Base-by-base conservation (phyloP, 257 asterid species). In the Salvia splendens region DNA sequence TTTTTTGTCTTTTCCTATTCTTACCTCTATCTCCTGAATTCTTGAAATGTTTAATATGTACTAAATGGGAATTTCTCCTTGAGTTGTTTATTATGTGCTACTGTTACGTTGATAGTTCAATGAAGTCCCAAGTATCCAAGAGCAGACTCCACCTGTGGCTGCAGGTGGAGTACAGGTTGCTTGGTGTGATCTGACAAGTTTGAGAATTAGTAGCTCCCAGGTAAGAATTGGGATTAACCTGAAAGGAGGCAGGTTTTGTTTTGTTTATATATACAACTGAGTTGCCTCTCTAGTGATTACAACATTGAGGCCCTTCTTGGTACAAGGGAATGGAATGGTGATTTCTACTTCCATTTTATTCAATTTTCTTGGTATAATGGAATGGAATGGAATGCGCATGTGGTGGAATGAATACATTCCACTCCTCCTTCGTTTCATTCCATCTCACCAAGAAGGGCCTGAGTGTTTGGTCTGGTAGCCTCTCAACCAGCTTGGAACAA, bases 161-260 rank as follows among this genome's bases (percentile, higher is more conserved):
- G 42, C 65, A 41, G 48, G 55, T 55, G 12, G 41, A 9, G 65
- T 55, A 45, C 57, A 69, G 51, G 62, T 14, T 60, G 62, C 42
- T 54, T 28, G 3, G n/a, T 47, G 38, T 53, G 47, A 46, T 55
- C 20, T 55, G 47, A 30, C 14, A 64, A 53, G 58, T 32, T 42
- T 54, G 54, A 42, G 70, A 17, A 55, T 54, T 10, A 45, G 17
- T 47, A 1, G 51, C 59, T 30, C 40, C 57, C 41, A 10, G 51
- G 51, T 11, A 4, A 35, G 40, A 35, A 35, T 35, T 6, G 32
- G 56, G 46, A 72, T 56, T 46, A 56, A 45, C 52, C 24, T 54
- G 52, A 33, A 30, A 51, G 30, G 62, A 35, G 17, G 52, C 46
- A 5, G 51, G 8, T 17, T 24, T 56, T 17, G 8, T 17, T 24